A percentile compares a stretch with the other conserved stretches of the same genome.
Conservation (phyloP, 2,329 filamentous ascomycete genomes). For the Aureobasidium musti region DNA sequence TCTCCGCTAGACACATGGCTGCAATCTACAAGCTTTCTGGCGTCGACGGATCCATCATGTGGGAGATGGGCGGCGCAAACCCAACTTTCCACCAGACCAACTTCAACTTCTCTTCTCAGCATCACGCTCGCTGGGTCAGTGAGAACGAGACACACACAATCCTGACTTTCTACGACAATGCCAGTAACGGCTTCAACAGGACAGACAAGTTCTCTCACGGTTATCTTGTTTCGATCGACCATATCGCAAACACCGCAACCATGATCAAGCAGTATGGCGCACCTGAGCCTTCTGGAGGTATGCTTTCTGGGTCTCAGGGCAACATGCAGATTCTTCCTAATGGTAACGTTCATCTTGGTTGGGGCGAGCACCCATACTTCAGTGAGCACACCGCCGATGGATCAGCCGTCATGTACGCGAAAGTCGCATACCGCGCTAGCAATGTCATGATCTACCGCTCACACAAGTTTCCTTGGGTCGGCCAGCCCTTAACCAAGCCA, state of each 20-base stretch:
- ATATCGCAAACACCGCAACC: constrained; percentile 47
- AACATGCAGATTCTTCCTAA: constrained; percentile 58
- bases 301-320: constrained; percentile 56
- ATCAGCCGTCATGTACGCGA: constrained; percentile 55
- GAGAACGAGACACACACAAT: constrained; percentile 52
- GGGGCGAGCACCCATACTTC: constrained; percentile 53
- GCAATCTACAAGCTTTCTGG: constrained; percentile 54
- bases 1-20: constrained; percentile 52
- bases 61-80: constrained; percentile 53
- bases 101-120: constrained; percentile 56
- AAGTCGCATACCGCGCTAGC: constrained; percentile 46
- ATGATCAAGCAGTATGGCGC: constrained; percentile 53
- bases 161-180: constrained; percentile 59
- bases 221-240: constrained; percentile 52
- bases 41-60: constrained; percentile 51
- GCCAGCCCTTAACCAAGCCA: constrained; percentile 48
- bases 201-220: constrained; percentile 47
- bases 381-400: constrained; percentile 53
- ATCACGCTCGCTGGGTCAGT: constrained; percentile 54
- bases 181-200: constrained; percentile 51
- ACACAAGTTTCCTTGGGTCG: constrained; percentile 58
- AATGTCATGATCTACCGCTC: constrained; percentile 57
- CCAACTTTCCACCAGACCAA: constrained; percentile 52
- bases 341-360: constrained; percentile 59
- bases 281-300: constrained; percentile 48